Percentiles rank a stretch among this genome's conserved stretches.
phyloP scores from a whole-genome alignment of 805 yeast species.

The Grigorovia jiainica region DNA sequence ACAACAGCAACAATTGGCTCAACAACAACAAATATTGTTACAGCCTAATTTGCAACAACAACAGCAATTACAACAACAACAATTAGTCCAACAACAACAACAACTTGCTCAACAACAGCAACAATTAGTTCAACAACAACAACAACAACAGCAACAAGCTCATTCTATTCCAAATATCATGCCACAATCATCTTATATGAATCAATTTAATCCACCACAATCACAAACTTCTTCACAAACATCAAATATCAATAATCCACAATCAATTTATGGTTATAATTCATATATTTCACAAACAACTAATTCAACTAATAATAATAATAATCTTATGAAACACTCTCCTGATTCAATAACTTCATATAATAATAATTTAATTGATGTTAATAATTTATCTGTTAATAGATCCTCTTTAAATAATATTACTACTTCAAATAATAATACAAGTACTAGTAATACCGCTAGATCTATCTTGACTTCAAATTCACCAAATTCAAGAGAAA shows the following conservation, averaged over 20 bases:
- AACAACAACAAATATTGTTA: background rate
- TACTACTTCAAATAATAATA: background rate
- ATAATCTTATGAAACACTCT: background rate
- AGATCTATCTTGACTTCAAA: background rate
- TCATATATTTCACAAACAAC: background rate
- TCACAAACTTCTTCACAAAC: too few relatives aligned
- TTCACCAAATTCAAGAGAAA: background rate
- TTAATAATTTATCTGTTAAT: background rate
- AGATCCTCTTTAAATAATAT: background rate
- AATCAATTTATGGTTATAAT: background rate
- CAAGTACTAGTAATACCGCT: background rate
- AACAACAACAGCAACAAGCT: background rate
- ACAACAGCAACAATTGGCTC: slow-evolving; percentile 19
- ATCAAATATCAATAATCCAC: too few relatives aligned
- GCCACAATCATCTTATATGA: background rate
- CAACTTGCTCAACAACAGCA: background rate
- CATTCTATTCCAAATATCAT: background rate
- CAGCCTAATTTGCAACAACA: background rate
- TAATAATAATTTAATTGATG: background rate
- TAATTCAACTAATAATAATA: background rate
- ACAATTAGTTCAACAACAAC: background rate
- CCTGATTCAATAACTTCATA: background rate
- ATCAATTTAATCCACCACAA: background rate
- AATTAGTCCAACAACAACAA: background rate
- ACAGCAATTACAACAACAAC: background rate